Evolutionary conservation across 139 green algal genomes (phyloP).

Genomic region (Bryopsis sp.): DNA sequence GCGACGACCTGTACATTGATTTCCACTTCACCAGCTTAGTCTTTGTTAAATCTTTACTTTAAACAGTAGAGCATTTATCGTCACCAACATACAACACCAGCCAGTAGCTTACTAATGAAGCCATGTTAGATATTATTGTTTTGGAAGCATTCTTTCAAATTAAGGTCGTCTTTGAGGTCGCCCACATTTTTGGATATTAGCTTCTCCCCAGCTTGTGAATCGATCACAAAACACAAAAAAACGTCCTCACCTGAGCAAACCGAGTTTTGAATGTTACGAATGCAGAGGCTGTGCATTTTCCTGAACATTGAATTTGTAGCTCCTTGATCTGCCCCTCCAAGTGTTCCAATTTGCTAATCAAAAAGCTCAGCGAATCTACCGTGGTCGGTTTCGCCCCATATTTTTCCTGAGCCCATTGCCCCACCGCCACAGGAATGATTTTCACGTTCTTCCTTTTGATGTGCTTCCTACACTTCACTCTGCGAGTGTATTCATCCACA

Average conservation of each 20-base stretch:
- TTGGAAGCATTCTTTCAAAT: too few relatives aligned
- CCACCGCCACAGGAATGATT: neutral
- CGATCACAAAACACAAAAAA: too few relatives aligned
- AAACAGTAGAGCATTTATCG: too few relatives aligned
- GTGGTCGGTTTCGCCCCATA: neutral
- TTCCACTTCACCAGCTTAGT: too few relatives aligned
- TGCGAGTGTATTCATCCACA: slow-evolving; percentile 10
- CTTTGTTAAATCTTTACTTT: too few relatives aligned
- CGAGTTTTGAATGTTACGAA: slow-evolving; percentile 15
- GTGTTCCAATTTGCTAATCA: neutral
- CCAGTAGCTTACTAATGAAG: too few relatives aligned
- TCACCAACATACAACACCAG: too few relatives aligned
- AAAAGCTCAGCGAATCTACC: neutral
- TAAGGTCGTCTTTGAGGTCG: too few relatives aligned
- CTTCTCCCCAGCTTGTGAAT: too few relatives aligned
- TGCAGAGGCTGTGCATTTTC: neutral
- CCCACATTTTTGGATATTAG: too few relatives aligned
- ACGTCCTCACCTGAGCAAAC: too few relatives aligned
- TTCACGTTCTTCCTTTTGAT: neutral
- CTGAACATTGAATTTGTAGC: neutral
- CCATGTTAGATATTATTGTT: too few relatives aligned
- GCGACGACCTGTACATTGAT: slow-evolving; percentile 11
- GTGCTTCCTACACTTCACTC: neutral
- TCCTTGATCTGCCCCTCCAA: neutral
- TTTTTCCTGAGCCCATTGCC: neutral